Evolutionary conservation across 78 protist genomes (phyloP), one percentile per base, ranked within the genome.

Genomic region (Dictyostelium citrinum): DNA sequence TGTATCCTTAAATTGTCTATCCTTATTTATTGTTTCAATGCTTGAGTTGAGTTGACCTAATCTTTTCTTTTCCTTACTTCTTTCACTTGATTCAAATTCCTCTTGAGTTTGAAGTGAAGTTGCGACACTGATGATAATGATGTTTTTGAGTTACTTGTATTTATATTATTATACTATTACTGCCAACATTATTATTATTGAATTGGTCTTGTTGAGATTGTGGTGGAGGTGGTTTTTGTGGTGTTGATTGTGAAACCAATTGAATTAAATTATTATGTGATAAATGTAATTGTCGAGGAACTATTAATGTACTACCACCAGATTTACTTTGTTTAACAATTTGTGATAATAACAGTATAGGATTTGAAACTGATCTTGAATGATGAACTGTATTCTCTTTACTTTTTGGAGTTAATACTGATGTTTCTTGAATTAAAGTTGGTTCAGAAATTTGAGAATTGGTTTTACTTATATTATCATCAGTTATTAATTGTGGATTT

Each of bases 351-450:
- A 61, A 5, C 4, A 79, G 93, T 22, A 78, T 43, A 68, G 93
- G 93, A 67, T 58, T 61, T 16, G 93, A 88, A 22, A 72, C 74
- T 12, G 93, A 88, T 78, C 93, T 20, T 5, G 75, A 31, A 45
- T 88, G 93, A 14, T 29, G 77, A 70, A 70, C 77, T 3, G 68
- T 31, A 16, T 10, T 37, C 29, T 24, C 22, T 78, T 12, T 45
- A 45, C 29, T 78, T 27, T 46, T 78, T 35, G 83, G 67, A 24
- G 83, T 8, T 24, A 46, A 5, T 17, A 77, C 12, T 55, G 17
- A 6, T 20, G n/a, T 55, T 20, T 55, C 64, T 20, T 55, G 64
- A 55, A 55, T 27, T 49, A 29, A 10, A 31, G 77, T 6, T 70
- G 37, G 76, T 33, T 75, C 58, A 0, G 81, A 41, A n/a, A 17